Evolutionary conservation across 2,329 filamentous ascomycete genomes (phyloP), one percentile per base, ranked within the genome.

Genomic region (Rhexocercosporidium sp.): DNA sequence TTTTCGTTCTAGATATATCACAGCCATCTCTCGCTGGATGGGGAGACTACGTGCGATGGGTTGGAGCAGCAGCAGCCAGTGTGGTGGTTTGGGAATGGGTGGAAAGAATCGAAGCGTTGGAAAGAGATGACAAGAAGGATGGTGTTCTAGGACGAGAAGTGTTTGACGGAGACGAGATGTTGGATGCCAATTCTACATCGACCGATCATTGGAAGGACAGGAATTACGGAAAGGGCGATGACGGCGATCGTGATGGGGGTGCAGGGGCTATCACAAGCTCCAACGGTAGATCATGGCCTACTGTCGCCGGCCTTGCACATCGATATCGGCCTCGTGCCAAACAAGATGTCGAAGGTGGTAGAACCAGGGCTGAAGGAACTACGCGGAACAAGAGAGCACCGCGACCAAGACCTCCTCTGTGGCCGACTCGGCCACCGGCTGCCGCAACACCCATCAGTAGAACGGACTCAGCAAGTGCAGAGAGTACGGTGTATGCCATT

Each of bases 31-130:
- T 92, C 66, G 89, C 89, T 54, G 88, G 88, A 14, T 93, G 90
- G 90, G 90, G 90, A 77, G 90, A 91, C 72, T 93, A 92, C 75
- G 90, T 93, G 64, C 83, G 90, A 68, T 93, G 90, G 90, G 90
- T 93, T 20, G 90, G 90, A 59, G 90, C 90, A 3, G 89, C 90
- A 0, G 90, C 90, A 6, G 90, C 90, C 6, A 92, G 89, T 80
- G 90, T 92, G n/a, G 89, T 92, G 37, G 90, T 93, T 4, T 93
- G 90, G 90, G 90, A 93, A 78, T 92, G 90, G 90, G 90, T 92
- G 4, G 90, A 93, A 77, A 83, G 90, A 44, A 93, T 92, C 67
- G 90, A 93, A 77, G 89, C 89, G 1, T 79, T 92, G 64, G 90
- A 92, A 78, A 85, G 90, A 76, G 88, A 92, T 74, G 90, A 92